Evolutionary conservation across 1,139 yeast genomes (phyloP).

Genomic region (Diutina pseudorugosa): DNA sequence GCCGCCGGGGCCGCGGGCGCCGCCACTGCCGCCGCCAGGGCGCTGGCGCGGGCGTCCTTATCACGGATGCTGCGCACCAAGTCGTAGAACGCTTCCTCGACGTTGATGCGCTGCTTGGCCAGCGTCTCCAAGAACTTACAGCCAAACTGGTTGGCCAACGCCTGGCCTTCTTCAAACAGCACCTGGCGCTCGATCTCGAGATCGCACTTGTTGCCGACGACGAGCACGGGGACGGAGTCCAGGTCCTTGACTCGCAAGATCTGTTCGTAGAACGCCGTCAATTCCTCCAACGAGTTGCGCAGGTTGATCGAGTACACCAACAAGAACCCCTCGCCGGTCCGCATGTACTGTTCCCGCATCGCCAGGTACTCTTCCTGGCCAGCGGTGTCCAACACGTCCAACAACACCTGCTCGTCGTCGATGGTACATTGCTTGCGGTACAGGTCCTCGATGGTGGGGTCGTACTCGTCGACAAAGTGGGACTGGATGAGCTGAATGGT

Average conservation of each 20-base stretch:
- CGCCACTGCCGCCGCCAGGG: conserved; percentile 6
- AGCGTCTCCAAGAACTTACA: conserved; percentile 87
- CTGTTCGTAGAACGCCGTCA: conserved; percentile 69
- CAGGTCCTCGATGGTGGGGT: conserved; percentile 90
- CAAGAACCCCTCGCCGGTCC: conserved; percentile 86
- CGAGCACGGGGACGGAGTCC: conserved; percentile 57
- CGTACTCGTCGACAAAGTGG: conserved; percentile 91
- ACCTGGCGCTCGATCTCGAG: conserved; percentile 67
- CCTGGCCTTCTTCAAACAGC: conserved; percentile 69
- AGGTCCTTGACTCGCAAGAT: conserved; percentile 77
- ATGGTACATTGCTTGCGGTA: conserved; percentile 45
- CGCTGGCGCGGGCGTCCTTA: conserved; percentile 16
- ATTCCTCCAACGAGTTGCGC: conserved; percentile 67
- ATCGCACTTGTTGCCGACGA: conserved; percentile 77
- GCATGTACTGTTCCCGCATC: conserved; percentile 88
- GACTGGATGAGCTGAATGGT: conserved; percentile 85
- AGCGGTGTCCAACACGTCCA: conserved; percentile 88
- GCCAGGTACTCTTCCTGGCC: conserved; percentile 98
- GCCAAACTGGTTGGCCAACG: conserved; percentile 59
- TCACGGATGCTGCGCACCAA: conserved; percentile 55
- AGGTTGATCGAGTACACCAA: conserved; percentile 79
- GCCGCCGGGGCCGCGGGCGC: conserved; percentile 7
- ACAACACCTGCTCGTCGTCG: conserved; percentile 36
- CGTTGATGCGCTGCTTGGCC: conserved; percentile 88
- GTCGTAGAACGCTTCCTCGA: conserved; percentile 81